A percentile compares a stretch with the other conserved stretches of the same genome.
Evolutionary conservation across 1,284 basidiomycete genomes (phyloP).

Genomic region (Irpex lacteus): DNA sequence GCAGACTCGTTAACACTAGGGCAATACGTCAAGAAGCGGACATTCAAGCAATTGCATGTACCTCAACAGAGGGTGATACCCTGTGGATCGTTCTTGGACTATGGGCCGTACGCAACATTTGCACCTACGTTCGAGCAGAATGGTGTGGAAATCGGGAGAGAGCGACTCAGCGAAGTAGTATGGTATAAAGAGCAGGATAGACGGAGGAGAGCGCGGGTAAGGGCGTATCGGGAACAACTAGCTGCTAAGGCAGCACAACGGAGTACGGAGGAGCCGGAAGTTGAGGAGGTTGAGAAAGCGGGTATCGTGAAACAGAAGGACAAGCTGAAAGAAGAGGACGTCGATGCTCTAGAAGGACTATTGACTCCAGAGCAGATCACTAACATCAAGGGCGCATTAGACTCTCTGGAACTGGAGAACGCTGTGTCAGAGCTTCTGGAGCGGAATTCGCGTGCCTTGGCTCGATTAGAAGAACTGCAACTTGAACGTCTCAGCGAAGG

Average conservation of each 20-base stretch:
- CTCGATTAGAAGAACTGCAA: conserved; percentile 64
- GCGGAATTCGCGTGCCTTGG: conserved; percentile 59
- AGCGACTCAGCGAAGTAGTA: conserved; percentile 55
- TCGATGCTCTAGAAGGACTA: conserved; percentile 45
- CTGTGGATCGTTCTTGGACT: conserved; percentile 69
- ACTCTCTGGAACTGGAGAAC: conserved; percentile 59
- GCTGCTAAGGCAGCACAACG: background rate
- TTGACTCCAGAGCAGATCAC: conserved; percentile 53
- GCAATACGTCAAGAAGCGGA: conserved; percentile 26
- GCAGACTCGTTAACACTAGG: conserved; percentile 35
- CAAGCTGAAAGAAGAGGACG: conserved; percentile 10
- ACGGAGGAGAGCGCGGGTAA: conserved; percentile 18
- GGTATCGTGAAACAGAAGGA: conserved; percentile 9
- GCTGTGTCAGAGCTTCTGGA: conserved; percentile 65
- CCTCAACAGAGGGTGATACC: conserved; percentile 47
- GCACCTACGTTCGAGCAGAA: conserved; percentile 76
- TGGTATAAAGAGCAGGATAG: conserved; percentile 33
- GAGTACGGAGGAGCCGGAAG: conserved; percentile 5
- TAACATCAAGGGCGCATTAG: conserved; percentile 54
- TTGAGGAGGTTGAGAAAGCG: conserved; percentile 4
- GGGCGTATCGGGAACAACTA: conserved; percentile 20
- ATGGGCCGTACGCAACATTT: conserved; percentile 71
- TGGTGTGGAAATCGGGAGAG: conserved; percentile 60
- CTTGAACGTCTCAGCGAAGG: conserved; percentile 47
- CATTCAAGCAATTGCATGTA: conserved; percentile 31